Conservation (phyloP, 2,329 filamentous ascomycete genomes). For the Colletotrichum sp. region DNA sequence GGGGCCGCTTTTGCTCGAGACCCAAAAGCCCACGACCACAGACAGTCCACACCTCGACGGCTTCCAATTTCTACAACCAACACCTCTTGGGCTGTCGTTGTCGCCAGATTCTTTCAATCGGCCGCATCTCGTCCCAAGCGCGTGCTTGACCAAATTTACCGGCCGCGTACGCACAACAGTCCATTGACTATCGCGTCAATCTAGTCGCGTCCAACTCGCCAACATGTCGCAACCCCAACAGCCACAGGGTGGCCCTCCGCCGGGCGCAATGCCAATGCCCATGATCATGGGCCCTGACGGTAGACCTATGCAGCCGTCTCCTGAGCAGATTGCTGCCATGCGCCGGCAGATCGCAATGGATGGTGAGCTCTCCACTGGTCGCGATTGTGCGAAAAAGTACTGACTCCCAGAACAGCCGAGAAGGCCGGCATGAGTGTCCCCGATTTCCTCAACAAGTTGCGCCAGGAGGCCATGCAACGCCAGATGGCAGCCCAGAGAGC, state of each 20-base stretch:
- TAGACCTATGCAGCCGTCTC: conserved; percentile 48
- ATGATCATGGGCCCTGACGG: conserved; percentile 36
- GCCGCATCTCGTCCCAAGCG: not conserved
- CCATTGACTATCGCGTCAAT: not conserved
- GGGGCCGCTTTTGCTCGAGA: conserved; percentile 11
- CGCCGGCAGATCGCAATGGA: conserved; percentile 83
- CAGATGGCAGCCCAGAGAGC: conserved; percentile 43
- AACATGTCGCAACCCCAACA: conserved; percentile 6
- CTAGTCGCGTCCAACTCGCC: not conserved
- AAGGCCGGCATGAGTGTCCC: conserved; percentile 85
- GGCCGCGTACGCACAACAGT: not conserved
- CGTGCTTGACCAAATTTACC: not conserved
- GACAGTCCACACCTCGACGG: not conserved
- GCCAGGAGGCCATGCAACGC: conserved; percentile 58
- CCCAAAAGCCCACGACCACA: conserved; percentile 4
- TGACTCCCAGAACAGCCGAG: conserved; percentile 55
- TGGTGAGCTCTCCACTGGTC: conserved; percentile 7
- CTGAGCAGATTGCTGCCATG: conserved; percentile 85
- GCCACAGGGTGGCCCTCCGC: not conserved
- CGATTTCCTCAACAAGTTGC: conserved; percentile 78
- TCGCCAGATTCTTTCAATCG: not conserved
- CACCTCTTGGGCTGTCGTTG: not conserved
- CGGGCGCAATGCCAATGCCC: conserved; percentile 28
- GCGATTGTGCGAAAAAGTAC: not conserved
- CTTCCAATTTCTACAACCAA: not conserved